Conservation (phyloP, 2,329 filamentous ascomycete genomes). For the Aureobasidium subglaciale region DNA sequence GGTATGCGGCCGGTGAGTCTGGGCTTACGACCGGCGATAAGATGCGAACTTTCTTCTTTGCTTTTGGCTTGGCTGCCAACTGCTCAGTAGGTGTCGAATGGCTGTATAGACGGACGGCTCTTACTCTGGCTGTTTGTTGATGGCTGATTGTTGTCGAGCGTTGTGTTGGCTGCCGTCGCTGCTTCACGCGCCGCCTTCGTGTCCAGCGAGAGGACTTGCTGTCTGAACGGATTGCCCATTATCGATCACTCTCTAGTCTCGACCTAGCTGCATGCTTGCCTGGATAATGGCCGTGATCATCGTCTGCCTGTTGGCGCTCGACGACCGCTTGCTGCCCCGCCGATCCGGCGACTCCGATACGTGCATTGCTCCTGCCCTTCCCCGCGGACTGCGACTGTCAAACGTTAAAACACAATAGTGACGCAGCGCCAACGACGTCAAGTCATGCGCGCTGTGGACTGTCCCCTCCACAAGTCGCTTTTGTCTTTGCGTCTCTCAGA, state of each 20-base stretch:
- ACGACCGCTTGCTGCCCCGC: not conserved
- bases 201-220: slow-evolving; percentile 2
- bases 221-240: slow-evolving; percentile 14
- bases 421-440: not conserved
- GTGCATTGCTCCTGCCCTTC: not conserved
- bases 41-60: slow-evolving; percentile 13
- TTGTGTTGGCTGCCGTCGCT: not conserved
- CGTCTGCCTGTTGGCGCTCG: not conserved
- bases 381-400: not conserved
- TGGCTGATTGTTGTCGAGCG: not conserved
- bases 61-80: slow-evolving; percentile 7
- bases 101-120: not conserved
- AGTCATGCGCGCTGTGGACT: slow-evolving; percentile 4
- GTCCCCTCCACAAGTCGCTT: no score
- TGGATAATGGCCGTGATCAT: not conserved
- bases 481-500: no score
- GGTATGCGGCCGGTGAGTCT: slow-evolving; percentile 8
- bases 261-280: slow-evolving; percentile 13
- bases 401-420: no score
- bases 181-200: not conserved
- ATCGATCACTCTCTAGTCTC: not conserved
- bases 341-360: not conserved
- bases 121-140: not conserved
- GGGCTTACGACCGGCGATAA: slow-evolving; percentile 11
- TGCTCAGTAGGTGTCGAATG: not conserved